Conservation (phyloP, 495 filamentous ascomycete species). For the Rusavskia elegans region DNA sequence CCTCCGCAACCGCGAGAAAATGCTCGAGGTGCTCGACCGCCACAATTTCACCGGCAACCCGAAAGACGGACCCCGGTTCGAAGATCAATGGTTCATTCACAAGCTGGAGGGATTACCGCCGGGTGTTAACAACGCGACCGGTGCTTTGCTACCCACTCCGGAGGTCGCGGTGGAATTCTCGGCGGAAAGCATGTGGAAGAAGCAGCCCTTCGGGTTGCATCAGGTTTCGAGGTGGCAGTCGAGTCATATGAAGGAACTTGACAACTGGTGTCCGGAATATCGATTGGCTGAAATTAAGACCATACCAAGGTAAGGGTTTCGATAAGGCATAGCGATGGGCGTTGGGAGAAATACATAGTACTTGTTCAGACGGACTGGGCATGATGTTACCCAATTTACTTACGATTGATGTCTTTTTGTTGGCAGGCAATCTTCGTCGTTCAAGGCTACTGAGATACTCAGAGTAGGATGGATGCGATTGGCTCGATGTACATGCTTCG, state of each 20-base stretch:
- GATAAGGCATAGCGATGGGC: background rate
- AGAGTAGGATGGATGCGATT: too few relatives aligned
- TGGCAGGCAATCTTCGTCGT: too few relatives aligned
- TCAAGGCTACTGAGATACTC: too few relatives aligned
- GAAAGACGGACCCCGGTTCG: background rate
- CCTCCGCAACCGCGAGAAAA: background rate
- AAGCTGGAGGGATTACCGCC: background rate
- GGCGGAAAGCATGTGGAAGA: background rate
- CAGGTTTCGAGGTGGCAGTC: background rate
- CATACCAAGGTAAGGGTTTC: too few relatives aligned
- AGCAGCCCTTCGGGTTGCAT: background rate
- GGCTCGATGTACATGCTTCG: too few relatives aligned
- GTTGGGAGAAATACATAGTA: background rate
- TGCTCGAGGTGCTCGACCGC: background rate
- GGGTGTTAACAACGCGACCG: background rate
- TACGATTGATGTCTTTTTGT: too few relatives aligned
- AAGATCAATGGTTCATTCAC: background rate
- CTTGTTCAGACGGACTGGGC: too few relatives aligned
- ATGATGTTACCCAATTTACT: too few relatives aligned
- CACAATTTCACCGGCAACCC: background rate
- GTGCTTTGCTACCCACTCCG: background rate
- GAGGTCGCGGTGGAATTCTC: background rate
- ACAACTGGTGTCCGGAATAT: background rate
- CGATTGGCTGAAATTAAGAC: background rate
- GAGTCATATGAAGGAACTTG: background rate